Percentiles rank a stretch among this genome's conserved stretches.
Evolutionary conservation across 2,329 filamentous ascomycete genomes (phyloP).

Genomic region (Penicillium sp.): DNA sequence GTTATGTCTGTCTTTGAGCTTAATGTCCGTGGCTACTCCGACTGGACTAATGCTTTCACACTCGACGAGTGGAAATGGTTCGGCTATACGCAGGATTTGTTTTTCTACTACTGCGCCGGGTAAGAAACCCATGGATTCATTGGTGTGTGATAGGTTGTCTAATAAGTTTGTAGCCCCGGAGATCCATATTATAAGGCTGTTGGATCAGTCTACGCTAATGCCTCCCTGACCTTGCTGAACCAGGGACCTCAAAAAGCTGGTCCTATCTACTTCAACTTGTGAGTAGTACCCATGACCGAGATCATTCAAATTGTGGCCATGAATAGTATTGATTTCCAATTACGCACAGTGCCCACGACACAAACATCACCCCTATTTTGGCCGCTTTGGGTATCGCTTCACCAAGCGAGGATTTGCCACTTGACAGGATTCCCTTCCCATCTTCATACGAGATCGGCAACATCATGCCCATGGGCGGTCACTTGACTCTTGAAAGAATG

Average conservation of each 20-base stretch:
- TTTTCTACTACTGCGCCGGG: constrained; percentile 23
- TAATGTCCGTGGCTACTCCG: constrained; percentile 16
- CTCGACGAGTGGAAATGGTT: constrained; percentile 22
- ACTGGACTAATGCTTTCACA: constrained; percentile 23
- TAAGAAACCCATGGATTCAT: neutral
- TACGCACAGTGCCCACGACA: neutral
- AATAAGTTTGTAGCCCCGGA: constrained; percentile 9
- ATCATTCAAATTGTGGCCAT: neutral
- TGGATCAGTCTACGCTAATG: constrained; percentile 17
- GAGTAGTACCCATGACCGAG: neutral
- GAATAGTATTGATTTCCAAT: neutral
- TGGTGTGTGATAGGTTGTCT: neutral
- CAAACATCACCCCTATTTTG: constrained; percentile 15
- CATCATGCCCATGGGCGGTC: constrained; percentile 20
- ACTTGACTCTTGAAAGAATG: constrained; percentile 22
- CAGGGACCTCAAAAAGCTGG: constrained; percentile 14
- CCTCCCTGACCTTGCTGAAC: constrained; percentile 16
- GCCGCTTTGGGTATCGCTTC: constrained; percentile 16
- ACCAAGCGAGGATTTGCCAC: constrained; percentile 15
- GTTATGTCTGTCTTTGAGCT: constrained; percentile 21
- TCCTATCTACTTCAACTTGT: constrained; percentile 12
- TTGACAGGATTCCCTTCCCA: constrained; percentile 17
- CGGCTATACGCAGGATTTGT: constrained; percentile 17
- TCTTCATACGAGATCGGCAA: constrained; percentile 15
- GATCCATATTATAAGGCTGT: constrained; percentile 4